Percentiles rank a stretch among this genome's conserved stretches.
Evolutionary conservation across 1,284 basidiomycete species (phyloP).

Genomic region (Trichosporon coremiiforme): DNA sequence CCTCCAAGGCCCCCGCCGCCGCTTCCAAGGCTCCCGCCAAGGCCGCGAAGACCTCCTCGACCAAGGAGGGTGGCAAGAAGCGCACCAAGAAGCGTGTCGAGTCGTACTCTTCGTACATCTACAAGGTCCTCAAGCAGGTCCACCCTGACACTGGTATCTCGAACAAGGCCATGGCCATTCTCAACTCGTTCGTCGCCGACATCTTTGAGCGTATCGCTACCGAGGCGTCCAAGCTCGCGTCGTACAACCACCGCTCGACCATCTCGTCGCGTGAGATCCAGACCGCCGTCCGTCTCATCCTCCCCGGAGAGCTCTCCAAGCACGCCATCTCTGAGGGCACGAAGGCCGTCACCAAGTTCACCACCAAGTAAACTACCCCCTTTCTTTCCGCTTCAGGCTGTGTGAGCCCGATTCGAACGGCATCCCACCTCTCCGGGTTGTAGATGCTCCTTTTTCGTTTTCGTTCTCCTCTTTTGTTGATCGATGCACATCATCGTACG

Average conservation of each 20-base stretch:
- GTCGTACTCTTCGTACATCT: conserved; percentile 96
- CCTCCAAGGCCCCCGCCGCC: too few species aligned
- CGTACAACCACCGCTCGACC: conserved; percentile 91
- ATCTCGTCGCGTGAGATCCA: conserved; percentile 94
- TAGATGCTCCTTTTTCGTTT: conserved; percentile 25
- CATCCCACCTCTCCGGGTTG: neutral
- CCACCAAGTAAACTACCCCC: conserved; percentile 52
- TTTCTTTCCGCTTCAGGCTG: conserved; percentile 4
- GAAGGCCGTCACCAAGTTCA: conserved; percentile 63
- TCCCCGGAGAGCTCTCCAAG: conserved; percentile 78
- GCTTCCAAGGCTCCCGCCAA: too few species aligned
- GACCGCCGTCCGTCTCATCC: conserved; percentile 85
- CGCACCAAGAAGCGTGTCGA: too few species aligned
- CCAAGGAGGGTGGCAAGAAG: too few species aligned
- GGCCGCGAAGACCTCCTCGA: too few species aligned
- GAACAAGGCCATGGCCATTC: conserved; percentile 94
- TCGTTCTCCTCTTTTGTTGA: conserved; percentile 31
- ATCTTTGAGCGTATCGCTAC: conserved; percentile 91
- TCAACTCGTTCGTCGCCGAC: conserved; percentile 91
- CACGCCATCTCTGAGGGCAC: conserved; percentile 79
- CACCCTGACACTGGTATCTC: conserved; percentile 93
- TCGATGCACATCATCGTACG: conserved; percentile 30
- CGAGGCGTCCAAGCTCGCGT: conserved; percentile 86
- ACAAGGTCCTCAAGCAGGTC: conserved; percentile 71
- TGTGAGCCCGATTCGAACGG: conserved; percentile 4